Percentiles rank a stretch among this genome's conserved stretches.
Evolutionary conservation across 2,329 filamentous ascomycete genomes (phyloP).

Genomic region (Fusarium vanettenii): DNA sequence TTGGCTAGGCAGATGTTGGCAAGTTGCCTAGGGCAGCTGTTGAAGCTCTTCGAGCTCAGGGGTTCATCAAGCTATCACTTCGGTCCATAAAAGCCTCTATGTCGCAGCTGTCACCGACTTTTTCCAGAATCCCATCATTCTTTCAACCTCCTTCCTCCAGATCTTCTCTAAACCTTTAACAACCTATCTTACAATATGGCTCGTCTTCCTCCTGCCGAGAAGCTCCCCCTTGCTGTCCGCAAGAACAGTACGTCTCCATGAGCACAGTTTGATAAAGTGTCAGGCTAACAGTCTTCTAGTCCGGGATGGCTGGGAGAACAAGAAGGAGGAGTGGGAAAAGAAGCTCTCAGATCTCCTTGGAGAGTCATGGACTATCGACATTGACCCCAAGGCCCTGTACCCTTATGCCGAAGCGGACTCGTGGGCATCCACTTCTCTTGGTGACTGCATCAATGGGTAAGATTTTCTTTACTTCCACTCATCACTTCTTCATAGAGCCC

Average conservation of each 20-base stretch:
- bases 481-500: background rate
- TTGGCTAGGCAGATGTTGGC: conserved; percentile 2
- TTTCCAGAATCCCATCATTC: background rate
- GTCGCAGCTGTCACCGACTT: background rate
- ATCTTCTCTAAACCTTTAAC: background rate
- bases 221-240: conserved; percentile 62
- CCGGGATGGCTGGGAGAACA: conserved; percentile 64
- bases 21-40: conserved; percentile 1
- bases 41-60: conserved; percentile 6
- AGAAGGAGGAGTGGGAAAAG: conserved; percentile 57
- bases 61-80: background rate
- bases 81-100: conserved; percentile 18
- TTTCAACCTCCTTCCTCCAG: background rate
- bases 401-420: conserved; percentile 57
- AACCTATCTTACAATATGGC: conserved; percentile 28
- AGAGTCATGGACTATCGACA: conserved; percentile 61
- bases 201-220: conserved; percentile 59
- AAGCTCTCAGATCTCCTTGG: conserved; percentile 59
- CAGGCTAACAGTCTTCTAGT: conserved; percentile 49
- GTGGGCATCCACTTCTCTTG: conserved; percentile 56
- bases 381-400: conserved; percentile 59
- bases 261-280: background rate
- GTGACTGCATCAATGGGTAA: conserved; percentile 57
- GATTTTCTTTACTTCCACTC: conserved; percentile 6
- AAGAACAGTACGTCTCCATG: conserved; percentile 58